phyloP scores from a whole-genome alignment of 2,329 filamentous ascomycete species.

The Anthostomella pinea region DNA sequence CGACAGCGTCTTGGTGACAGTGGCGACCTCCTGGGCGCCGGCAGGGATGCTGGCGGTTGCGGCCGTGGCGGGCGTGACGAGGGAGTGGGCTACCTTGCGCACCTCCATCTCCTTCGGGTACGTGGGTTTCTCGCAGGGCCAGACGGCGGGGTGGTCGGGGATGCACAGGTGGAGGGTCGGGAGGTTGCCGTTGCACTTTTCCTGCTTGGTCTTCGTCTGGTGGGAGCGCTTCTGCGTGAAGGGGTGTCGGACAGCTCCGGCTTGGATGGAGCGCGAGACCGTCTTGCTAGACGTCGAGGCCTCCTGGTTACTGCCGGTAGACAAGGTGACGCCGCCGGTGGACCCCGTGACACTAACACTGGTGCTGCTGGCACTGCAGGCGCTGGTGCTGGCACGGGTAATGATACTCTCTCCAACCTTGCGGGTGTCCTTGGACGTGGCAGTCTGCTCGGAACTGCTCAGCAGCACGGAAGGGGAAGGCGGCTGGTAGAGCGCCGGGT shows the following conservation, averaged over 20 bases:
- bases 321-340: slow-evolving; percentile 7
- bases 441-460: slow-evolving; percentile 7
- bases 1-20: slow-evolving; percentile 4
- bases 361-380: no score
- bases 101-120: no score
- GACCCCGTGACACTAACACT: no score
- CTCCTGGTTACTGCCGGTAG: slow-evolving; percentile 9
- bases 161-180: slow-evolving; percentile 8
- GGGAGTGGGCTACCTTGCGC: no score
- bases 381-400: slow-evolving; percentile 6
- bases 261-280: slow-evolving; percentile 6
- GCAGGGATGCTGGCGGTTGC: neutral
- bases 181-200: neutral
- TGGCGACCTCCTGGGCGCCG: neutral
- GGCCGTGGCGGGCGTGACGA: no score
- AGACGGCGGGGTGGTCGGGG: slow-evolving; percentile 1
- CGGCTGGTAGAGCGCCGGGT: slow-evolving; percentile 23
- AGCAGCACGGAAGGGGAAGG: slow-evolving; percentile 4
- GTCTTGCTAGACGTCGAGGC: slow-evolving; percentile 12
- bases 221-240: slow-evolving; percentile 1
- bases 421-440: slow-evolving; percentile 1
- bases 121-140: neutral
- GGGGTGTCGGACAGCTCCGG: slow-evolving; percentile 1
- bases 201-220: neutral
- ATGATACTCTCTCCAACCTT: slow-evolving; percentile 6